phyloP scores from a whole-genome alignment of 345 rosid genomes.

The Gossypium herbaceum region DNA sequence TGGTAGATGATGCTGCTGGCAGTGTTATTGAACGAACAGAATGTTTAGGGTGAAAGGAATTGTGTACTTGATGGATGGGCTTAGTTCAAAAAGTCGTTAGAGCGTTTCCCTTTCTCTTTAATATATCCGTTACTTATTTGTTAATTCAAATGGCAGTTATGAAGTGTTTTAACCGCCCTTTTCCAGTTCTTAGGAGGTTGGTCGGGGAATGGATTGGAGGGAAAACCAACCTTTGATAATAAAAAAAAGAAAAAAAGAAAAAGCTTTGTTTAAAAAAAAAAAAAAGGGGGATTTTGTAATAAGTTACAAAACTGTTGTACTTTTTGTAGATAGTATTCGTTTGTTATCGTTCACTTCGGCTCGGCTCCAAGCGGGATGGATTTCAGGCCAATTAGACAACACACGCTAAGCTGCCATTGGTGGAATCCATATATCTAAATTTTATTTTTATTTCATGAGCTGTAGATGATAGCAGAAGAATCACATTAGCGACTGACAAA shows the following conservation, averaged over 20 bases:
- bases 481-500: too few species aligned
- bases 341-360: not conserved
- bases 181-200: not conserved
- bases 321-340: not conserved
- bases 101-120: not conserved
- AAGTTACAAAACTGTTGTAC: too few species aligned
- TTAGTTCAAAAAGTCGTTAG: slow-evolving; percentile 42
- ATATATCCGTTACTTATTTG: slow-evolving; percentile 28
- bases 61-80: slow-evolving; percentile 12
- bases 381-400: too few species aligned
- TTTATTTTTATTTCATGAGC: not conserved
- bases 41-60: slow-evolving; percentile 19
- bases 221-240: slow-evolving; percentile 1
- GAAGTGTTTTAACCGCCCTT: slow-evolving; percentile 28
- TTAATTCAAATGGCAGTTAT: slow-evolving; percentile 44
- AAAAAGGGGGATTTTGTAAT: too few species aligned
- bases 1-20: slow-evolving; percentile 24
- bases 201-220: slow-evolving; percentile 14
- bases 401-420: not conserved
- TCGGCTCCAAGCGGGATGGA: too few species aligned
- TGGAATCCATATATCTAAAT: too few species aligned
- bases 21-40: slow-evolving; percentile 10
- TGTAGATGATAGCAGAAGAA: not conserved
- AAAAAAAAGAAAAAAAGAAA: too few species aligned
- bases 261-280: too few species aligned